Evolutionary conservation across 257 asterid genomes (phyloP).

Genomic region (Mitragyna speciosa): DNA sequence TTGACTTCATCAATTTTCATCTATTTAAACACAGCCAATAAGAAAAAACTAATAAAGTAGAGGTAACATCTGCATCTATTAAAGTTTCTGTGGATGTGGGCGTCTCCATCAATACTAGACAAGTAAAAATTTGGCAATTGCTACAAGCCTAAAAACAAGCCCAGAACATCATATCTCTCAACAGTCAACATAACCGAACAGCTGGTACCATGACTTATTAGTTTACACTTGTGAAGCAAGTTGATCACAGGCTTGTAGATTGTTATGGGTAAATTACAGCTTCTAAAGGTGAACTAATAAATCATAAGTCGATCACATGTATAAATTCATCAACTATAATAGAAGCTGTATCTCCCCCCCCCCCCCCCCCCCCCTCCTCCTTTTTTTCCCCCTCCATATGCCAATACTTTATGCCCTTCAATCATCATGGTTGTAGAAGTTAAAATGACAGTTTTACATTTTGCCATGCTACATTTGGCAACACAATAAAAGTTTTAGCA

Average conservation of each 20-base stretch:
- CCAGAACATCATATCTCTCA: neutral
- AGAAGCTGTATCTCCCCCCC: too few species aligned
- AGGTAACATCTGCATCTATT: neutral
- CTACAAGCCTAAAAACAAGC: neutral
- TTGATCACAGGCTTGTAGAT: neutral
- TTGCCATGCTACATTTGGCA: neutral
- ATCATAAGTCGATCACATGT: too few species aligned
- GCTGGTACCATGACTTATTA: neutral
- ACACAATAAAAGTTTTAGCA: neutral
- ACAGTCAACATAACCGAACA: neutral
- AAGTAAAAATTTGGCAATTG: neutral
- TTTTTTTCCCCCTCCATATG: too few species aligned
- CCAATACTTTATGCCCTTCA: too few species aligned
- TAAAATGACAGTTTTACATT: neutral
- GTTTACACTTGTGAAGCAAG: neutral
- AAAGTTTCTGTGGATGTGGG: too few species aligned
- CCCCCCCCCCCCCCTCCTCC: too few species aligned
- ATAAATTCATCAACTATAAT: too few species aligned
- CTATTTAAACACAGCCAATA: constrained; percentile 35
- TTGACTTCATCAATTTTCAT: constrained; percentile 90
- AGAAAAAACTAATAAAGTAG: neutral
- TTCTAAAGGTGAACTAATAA: too few species aligned
- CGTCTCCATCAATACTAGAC: neutral
- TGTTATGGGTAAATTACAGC: too few species aligned
- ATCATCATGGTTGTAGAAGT: neutral